phyloP scores from a whole-genome alignment of 345 rosid genomes.

The Microthlaspi erraticum region DNA sequence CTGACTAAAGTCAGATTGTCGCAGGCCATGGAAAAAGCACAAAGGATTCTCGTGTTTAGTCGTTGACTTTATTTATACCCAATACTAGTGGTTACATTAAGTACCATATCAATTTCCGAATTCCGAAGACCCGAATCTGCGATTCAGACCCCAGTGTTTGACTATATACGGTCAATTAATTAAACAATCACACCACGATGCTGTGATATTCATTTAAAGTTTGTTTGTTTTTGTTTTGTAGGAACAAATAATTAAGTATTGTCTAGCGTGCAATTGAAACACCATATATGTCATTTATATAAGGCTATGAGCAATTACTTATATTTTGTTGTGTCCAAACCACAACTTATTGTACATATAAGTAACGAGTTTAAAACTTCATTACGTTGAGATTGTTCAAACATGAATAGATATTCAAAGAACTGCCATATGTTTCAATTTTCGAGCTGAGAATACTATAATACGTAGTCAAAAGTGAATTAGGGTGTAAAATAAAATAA shows the following conservation, averaged over 20 bases:
- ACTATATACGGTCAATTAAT: neutral
- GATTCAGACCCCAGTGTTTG: neutral
- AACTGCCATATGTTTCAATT: neutral
- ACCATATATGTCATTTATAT: neutral
- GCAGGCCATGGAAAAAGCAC: slow-evolving; percentile 25
- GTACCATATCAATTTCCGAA: neutral
- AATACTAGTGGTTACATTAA: neutral
- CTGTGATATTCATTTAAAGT: neutral
- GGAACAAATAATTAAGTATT: neutral
- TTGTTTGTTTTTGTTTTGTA: neutral
- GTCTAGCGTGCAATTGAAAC: neutral
- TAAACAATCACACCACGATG: neutral
- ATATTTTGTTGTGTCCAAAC: no score
- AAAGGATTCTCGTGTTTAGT: slow-evolving; percentile 28
- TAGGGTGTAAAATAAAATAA: no score
- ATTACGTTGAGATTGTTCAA: neutral
- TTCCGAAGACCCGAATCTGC: neutral
- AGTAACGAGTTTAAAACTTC: neutral
- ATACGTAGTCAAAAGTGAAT: no score
- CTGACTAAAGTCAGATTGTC: slow-evolving; percentile 18
- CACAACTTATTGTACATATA: neutral
- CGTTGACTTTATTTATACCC: slow-evolving; percentile 32
- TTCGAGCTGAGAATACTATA: no score
- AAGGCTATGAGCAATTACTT: neutral
- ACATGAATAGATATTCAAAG: neutral